Conservation (phyloP, 164 flowering plant species). For the Taxillus chinensis region DNA sequence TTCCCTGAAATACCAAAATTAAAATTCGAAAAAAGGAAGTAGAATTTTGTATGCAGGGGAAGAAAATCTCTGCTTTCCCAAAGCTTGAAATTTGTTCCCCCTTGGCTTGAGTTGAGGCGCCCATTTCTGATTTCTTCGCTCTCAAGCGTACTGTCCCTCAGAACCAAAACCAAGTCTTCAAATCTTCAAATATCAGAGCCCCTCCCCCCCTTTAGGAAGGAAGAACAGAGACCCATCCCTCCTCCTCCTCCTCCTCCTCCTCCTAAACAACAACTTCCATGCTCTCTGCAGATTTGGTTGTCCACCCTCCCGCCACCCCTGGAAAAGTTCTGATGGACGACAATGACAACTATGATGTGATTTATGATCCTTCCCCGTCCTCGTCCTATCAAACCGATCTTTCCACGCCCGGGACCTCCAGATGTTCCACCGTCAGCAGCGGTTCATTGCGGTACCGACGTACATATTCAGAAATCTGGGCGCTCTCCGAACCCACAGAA, state of each 20-base stretch:
- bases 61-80: too few relatives aligned
- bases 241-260: not conserved
- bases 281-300: slow-evolving; percentile 20
- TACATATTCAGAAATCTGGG: slow-evolving; percentile 62
- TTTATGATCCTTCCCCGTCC: slow-evolving; percentile 47
- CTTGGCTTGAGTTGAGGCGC: not conserved
- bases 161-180: too few relatives aligned
- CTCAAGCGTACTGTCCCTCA: not conserved
- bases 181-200: too few relatives aligned
- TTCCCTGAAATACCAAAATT: too few relatives aligned
- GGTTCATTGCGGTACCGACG: slow-evolving; percentile 51
- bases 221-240: not conserved
- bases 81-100: too few relatives aligned
- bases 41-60: too few relatives aligned
- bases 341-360: slow-evolving; percentile 39
- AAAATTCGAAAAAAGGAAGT: too few relatives aligned
- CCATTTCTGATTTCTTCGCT: not conserved
- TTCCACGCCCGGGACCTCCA: slow-evolving; percentile 33
- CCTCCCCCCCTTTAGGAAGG: not conserved
- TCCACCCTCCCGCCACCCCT: not conserved
- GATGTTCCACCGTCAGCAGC: slow-evolving; percentile 32
- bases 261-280: not conserved
- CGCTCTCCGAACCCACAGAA: slow-evolving; percentile 41
- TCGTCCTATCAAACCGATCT: slow-evolving; percentile 38
- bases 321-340: slow-evolving; percentile 31